Conservation (phyloP, 2,329 filamentous ascomycete species). For the Emergomyces orientalis region DNA sequence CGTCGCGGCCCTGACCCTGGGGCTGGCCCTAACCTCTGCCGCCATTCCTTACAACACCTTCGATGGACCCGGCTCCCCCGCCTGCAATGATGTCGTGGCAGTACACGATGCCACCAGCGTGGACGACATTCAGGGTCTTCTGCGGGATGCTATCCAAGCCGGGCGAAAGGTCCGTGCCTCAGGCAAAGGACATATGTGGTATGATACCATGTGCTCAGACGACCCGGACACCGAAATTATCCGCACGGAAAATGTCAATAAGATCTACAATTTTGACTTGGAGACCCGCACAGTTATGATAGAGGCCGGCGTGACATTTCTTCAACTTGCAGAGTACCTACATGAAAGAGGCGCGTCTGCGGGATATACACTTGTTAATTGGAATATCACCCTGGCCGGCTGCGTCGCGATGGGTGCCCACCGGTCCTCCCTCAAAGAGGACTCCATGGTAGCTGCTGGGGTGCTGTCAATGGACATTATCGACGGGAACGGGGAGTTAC, state of each 20-base stretch:
- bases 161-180: constrained; percentile 39
- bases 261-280: constrained; percentile 39
- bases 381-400: constrained; percentile 46
- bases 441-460: constrained; percentile 44
- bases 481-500: constrained; percentile 39
- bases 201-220: constrained; percentile 47
- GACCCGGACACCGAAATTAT: constrained; percentile 38
- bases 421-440: constrained; percentile 40
- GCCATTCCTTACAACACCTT: constrained; percentile 40
- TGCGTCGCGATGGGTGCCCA: constrained; percentile 47
- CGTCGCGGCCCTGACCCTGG: constrained; percentile 1
- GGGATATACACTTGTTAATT: constrained; percentile 45
- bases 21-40: neutral
- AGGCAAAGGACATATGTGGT: constrained; percentile 47
- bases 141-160: constrained; percentile 33
- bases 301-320: constrained; percentile 45
- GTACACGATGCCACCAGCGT: constrained; percentile 41
- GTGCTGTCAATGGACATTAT: constrained; percentile 43
- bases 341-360: constrained; percentile 40
- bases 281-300: constrained; percentile 40
- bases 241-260: constrained; percentile 11
- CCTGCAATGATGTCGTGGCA: constrained; percentile 40
- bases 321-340: constrained; percentile 42
- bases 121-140: constrained; percentile 36
- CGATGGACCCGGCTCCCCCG: constrained; percentile 42